Evolutionary conservation across 2,329 filamentous ascomycete genomes (phyloP).

Genomic region (Metarhizium guizhouense): DNA sequence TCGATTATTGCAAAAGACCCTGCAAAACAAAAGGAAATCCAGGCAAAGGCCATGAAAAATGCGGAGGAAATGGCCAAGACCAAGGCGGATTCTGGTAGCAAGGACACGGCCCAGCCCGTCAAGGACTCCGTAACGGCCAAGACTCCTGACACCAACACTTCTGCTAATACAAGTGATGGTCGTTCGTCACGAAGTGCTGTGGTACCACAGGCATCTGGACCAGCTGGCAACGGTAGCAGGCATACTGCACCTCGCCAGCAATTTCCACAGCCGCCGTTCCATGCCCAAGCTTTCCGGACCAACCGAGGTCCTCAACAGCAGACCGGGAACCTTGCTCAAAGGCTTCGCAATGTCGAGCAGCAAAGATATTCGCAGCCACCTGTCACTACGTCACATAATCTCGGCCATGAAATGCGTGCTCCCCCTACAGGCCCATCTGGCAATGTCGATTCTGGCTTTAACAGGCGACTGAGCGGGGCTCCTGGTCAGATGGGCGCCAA

Average conservation of each 20-base stretch:
- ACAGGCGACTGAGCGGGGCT: constrained; percentile 43
- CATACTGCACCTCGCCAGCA: constrained; percentile 40
- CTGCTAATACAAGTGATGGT: constrained; percentile 15
- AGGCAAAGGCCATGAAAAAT: constrained; percentile 75
- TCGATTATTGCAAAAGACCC: constrained; percentile 95
- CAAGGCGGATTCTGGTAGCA: constrained; percentile 37
- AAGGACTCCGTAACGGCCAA: constrained; percentile 35
- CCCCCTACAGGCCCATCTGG: constrained; percentile 68
- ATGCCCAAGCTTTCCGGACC: constrained; percentile 38
- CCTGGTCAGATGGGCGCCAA: constrained; percentile 44
- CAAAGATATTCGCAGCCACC: constrained; percentile 38
- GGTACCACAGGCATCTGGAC: constrained; percentile 21
- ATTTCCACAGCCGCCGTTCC: constrained; percentile 37
- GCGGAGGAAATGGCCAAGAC: constrained; percentile 54
- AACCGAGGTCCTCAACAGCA: constrained; percentile 34
- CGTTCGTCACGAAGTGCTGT: constrained; percentile 25
- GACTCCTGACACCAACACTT: constrained; percentile 18
- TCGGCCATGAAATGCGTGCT: constrained; percentile 56
- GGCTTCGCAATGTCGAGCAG: constrained; percentile 43
- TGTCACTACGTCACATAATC: constrained; percentile 37
- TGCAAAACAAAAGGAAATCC: constrained; percentile 86
- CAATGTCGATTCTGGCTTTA: constrained; percentile 40
- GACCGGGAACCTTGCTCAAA: constrained; percentile 38
- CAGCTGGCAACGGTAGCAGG: constrained; percentile 24
- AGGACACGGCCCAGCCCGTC: constrained; percentile 31